Evolutionary conservation across 2,329 filamentous ascomycete genomes (phyloP), one percentile per base, ranked within the genome.

Genomic region (Neopestalotiopsis rosae): DNA sequence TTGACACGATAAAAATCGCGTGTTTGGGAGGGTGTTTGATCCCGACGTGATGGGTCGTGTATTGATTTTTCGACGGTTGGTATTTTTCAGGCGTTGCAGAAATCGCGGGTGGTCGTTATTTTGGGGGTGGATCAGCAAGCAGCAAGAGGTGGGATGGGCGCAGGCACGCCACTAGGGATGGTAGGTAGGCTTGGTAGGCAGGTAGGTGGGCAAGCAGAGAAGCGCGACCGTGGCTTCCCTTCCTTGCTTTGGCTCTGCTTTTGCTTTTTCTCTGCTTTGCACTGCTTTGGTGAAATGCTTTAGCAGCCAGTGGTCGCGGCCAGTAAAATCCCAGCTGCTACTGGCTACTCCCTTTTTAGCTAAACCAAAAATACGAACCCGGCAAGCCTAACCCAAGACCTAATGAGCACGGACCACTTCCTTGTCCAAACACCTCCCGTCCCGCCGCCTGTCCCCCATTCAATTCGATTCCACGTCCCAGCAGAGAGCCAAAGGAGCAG

Each of bases 21-120:
- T 67, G 42, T 67, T 40, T 52, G 17, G 30, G 17, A 17, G 52
- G 28, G 14, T 20, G 57, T 62, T 30, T 52, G 45, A 52, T 17
- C 17, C 45, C 45, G 38, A 20, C 10, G 17, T 32, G 42, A 49
- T 49, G 30, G n/a, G 20, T 28, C 28, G 59, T 62, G 59, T 34
- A 30, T 34, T 62, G 30, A 40, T 34, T 59, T n/a, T 24, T 67
- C 56, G 65, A 61, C 65, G 14, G 24, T 52, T 17, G 45, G 17
- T 38, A 52, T 56, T 34, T 62, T 62, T 67, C 52, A 24, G 66
- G 66, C 66, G 57, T 49, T 63, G 45, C 49, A 67, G 66, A 56
- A 67, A 64, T 64, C 61, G 61, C 28, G 57, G 45, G 52, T 40
- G 7, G 64, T 57, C 57, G 58, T 67, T 67, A 67, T 67, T 67